phyloP scores from a whole-genome alignment of 108 stramenopile species.

The Cyclostephanos tholiformis region DNA sequence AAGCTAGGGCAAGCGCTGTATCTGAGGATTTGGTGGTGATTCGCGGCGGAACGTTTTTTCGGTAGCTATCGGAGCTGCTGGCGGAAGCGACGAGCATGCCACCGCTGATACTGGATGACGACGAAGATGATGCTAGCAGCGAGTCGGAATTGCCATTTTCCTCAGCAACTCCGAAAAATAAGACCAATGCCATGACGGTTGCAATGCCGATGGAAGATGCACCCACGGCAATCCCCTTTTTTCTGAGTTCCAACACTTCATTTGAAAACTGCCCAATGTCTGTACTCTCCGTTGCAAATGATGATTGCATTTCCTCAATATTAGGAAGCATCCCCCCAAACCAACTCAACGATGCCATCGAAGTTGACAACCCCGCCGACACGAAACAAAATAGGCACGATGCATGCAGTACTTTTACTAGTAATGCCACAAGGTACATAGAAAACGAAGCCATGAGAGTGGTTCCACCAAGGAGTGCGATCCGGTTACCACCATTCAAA shows the following conservation, averaged over 20 bases:
- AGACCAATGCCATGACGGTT: conserved; percentile 34
- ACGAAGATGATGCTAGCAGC: conserved; percentile 3
- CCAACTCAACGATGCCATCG: conserved; percentile 64
- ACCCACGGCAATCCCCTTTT: conserved; percentile 35
- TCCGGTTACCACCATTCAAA: conserved; percentile 49
- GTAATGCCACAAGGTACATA: conserved; percentile 76
- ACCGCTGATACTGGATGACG: conserved; percentile 8
- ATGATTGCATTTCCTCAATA: conserved; percentile 6
- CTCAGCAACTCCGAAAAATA: conserved; percentile 39
- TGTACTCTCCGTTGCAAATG: background rate
- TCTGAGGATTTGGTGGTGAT: conserved; percentile 72
- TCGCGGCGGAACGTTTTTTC: conserved; percentile 68
- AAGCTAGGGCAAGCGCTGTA: conserved; percentile 65
- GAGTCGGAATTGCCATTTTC: conserved; percentile 7
- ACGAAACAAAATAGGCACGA: conserved; percentile 84
- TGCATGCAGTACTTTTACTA: conserved; percentile 73
- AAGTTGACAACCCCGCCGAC: conserved; percentile 68
- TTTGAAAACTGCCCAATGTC: background rate
- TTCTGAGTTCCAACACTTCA: conserved; percentile 19
- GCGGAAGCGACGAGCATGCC: conserved; percentile 41
- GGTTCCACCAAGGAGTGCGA: conserved; percentile 68
- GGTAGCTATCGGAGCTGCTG: conserved; percentile 17
- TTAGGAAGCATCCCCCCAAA: conserved; percentile 61
- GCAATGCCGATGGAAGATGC: conserved; percentile 49
- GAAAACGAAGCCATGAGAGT: conserved; percentile 92